Percentiles rank a stretch among this genome's conserved stretches.
Evolutionary conservation across 495 filamentous ascomycete species (phyloP).

Genomic region (Lepraria neglecta): DNA sequence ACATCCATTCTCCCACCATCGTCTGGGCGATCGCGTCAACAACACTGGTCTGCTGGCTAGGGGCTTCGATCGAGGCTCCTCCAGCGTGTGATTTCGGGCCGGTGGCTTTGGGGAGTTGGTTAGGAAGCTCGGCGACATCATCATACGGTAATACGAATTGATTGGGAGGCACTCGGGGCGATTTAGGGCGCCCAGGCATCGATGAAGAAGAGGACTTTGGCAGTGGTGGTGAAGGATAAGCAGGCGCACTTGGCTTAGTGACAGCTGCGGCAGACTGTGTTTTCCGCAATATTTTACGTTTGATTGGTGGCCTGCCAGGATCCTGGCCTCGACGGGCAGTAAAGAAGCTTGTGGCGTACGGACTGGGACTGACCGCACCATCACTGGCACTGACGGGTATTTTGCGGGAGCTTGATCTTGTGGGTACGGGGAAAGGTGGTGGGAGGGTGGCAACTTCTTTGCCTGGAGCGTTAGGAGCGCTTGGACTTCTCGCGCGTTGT

Average conservation of each 20-base stretch:
- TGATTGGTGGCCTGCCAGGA: slow-evolving; percentile 27
- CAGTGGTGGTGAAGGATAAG: slow-evolving; percentile 51
- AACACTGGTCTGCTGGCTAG: slow-evolving; percentile 66
- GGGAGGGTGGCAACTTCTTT: slow-evolving; percentile 40
- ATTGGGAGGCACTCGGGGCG: slow-evolving; percentile 68
- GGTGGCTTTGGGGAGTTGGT: slow-evolving; percentile 46
- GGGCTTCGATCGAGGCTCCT: slow-evolving; percentile 40
- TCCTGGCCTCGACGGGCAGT: slow-evolving; percentile 34
- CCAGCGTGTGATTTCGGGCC: slow-evolving; percentile 38
- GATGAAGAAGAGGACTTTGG: slow-evolving; percentile 59
- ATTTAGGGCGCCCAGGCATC: slow-evolving; percentile 59
- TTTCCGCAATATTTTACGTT: slow-evolving; percentile 59
- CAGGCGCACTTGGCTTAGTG: slow-evolving; percentile 41
- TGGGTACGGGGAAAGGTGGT: slow-evolving; percentile 87
- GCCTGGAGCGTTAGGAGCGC: slow-evolving; percentile 54
- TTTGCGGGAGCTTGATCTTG: slow-evolving; percentile 77
- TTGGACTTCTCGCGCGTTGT: slow-evolving; percentile 65
- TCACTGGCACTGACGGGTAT: slow-evolving; percentile 67
- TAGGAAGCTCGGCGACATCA: slow-evolving; percentile 14
- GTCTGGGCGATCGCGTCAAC: slow-evolving; percentile 98
- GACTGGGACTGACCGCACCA: slow-evolving; percentile 73
- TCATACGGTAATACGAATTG: slow-evolving; percentile 21
- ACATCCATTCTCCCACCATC: slow-evolving; percentile 99
- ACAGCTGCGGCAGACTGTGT: slow-evolving; percentile 73
- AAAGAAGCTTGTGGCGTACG: slow-evolving; percentile 42